A percentile compares a stretch with the other conserved stretches of the same genome.
These are phyloP conservation scores for Xeromyces bisporus DNA, from an alignment of 495 filamentous ascomycete genomes.

Conservation along the genomic window DNA sequence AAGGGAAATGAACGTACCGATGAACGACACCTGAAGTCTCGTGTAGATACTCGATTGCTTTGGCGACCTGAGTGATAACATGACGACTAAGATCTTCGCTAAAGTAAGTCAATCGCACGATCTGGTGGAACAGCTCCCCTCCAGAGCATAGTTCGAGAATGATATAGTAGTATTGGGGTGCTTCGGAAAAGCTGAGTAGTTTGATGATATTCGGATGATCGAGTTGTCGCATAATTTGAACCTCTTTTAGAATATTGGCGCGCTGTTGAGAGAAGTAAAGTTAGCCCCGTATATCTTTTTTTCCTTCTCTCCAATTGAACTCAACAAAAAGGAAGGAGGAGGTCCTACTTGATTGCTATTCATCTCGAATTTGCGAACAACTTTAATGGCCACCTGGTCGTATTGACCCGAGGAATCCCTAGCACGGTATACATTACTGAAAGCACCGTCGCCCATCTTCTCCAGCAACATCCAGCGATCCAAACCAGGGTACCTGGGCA, in stretches of 20 bases:
- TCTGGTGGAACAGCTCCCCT: constrained; percentile 95
- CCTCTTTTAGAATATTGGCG: constrained; percentile 94
- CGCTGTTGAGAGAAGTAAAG: constrained; percentile 36
- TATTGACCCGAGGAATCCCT: constrained; percentile 49
- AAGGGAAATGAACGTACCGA: constrained; percentile 44
- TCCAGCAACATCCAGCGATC: constrained; percentile 81
- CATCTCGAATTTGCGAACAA: constrained; percentile 97
- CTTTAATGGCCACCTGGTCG: constrained; percentile 89
- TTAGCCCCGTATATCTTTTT: neutral
- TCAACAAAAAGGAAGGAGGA: constrained; percentile 1
- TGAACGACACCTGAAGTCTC: constrained; percentile 92
- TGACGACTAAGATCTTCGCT: constrained; percentile 90
- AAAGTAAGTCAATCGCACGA: constrained; percentile 95
- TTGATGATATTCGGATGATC: constrained; percentile 93
- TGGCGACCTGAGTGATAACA: constrained; percentile 84
- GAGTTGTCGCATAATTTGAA: constrained; percentile 93
- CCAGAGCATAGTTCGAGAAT: constrained; percentile 89
- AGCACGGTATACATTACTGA: constrained; percentile 95
- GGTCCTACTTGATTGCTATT: constrained; percentile 78
- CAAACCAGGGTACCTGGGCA: constrained; percentile 81
- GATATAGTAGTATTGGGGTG: constrained; percentile 90
- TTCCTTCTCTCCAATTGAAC: too few relatives aligned
- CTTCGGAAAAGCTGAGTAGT: constrained; percentile 85
- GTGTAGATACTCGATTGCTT: constrained; percentile 85
- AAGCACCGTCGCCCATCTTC: constrained; percentile 98